Conservation (phyloP, 2,329 filamentous ascomycete genomes). For the Diaporthe australafricana region DNA sequence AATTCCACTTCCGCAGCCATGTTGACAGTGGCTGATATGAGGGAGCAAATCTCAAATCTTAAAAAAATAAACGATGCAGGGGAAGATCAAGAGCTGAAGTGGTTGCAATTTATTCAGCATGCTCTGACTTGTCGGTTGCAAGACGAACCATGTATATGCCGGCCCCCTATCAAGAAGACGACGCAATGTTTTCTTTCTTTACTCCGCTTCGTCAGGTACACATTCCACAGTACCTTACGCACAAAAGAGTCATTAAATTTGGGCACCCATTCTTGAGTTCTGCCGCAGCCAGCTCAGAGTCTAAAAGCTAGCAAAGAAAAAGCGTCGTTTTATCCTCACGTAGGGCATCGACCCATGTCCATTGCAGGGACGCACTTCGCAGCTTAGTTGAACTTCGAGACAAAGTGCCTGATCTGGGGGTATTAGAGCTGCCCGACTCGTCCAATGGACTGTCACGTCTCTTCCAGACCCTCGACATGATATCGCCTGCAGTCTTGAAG, state of each 20-base stretch:
- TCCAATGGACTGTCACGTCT: not conserved
- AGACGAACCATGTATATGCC: not conserved
- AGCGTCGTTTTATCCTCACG: not conserved
- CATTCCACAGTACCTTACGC: not conserved
- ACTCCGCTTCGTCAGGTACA: not conserved
- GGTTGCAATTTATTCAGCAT: too few relatives aligned
- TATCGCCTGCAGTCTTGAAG: not conserved
- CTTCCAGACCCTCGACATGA: conserved; percentile 11
- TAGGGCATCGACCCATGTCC: conserved; percentile 1
- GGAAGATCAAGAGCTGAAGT: too few relatives aligned
- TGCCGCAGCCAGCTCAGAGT: not conserved
- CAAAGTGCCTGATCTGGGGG: not conserved
- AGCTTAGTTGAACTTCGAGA: not conserved
- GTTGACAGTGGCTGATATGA: not conserved
- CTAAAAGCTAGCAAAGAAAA: not conserved
- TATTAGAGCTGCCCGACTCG: too few relatives aligned
- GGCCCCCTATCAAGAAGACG: too few relatives aligned
- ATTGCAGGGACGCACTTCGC: not conserved
- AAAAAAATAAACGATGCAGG: not conserved
- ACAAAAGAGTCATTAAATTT: not conserved
- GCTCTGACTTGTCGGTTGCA: not conserved
- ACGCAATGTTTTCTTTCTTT: too few relatives aligned
- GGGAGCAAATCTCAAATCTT: not conserved
- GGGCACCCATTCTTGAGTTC: too few relatives aligned
- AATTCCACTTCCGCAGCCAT: not conserved